Base-by-base conservation (phyloP, 2,329 filamentous ascomycete genomes). In the Diplodia mutila region DNA sequence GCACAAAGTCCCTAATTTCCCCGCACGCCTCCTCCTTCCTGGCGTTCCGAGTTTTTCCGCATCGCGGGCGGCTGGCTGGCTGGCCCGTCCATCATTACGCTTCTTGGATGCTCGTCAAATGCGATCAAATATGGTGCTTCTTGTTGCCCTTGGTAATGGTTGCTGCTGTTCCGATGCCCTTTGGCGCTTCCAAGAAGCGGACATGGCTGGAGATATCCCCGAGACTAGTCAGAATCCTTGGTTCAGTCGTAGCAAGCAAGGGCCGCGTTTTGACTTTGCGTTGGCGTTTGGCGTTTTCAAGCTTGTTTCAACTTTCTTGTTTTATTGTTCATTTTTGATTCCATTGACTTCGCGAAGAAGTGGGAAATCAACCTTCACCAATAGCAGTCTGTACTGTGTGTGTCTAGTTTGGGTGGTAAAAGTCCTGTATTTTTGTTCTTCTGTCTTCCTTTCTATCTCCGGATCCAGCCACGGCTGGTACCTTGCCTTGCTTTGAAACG, bases 1-100 rank as follows among this genome's bases (percentile, higher is more conserved):
- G 46, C 59, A 63, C 39, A 61, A 27, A 42, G 34, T 37, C 11
- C 46, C 46, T 63, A 51, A 63, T 63, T 63, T 63, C 59, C 59
- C 59, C 59, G 39, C 39, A 32, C 57, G 16, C 39, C 29, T 34
- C 57, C 57, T 61, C 39, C 57, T 61, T 27, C 21, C 21, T 37
- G 55, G 23, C 42, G 25, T 63, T 63, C 59, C 59, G 59, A 63
- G 9, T 37, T 63, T 51, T 51, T 29, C 59, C 59, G 61, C n/a
- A 11, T 29, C 29, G 48, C 49, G 39, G 14, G 61, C 29, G 46
- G 51, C 23, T 54, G 51, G 59, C 25, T 49, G 59, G 61, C 61
- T 65, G 49, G 61, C 32, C 48, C 32, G 48, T 53, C 48, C 61
- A 65, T 37, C 48, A 21, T 37, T 63, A 42, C 59, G 59, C 27